These are phyloP conservation scores for Cajanus cajan DNA, from an alignment of 306 rosid genomes.

Conservation along the genomic window DNA sequence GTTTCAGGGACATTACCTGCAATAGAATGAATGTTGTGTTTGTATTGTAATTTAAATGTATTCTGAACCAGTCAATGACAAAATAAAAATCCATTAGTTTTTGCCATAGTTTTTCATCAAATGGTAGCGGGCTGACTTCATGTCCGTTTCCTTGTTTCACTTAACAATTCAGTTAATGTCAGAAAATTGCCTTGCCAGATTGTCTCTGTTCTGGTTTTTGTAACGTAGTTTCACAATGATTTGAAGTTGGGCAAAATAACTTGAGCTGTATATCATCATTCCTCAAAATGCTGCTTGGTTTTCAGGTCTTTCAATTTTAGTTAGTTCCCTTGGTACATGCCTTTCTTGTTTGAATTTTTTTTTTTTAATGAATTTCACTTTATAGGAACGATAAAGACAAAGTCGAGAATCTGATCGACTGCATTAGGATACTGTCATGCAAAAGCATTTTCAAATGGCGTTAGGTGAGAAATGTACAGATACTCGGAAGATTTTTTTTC, in stretches of 20 bases:
- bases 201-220: conserved; percentile 21
- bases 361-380: neutral
- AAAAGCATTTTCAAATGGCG: neutral
- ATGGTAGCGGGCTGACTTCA: conserved; percentile 12
- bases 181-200: neutral
- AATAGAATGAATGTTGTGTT: conserved; percentile 49
- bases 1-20: conserved; percentile 33
- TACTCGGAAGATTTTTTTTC: neutral
- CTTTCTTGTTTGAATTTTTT: neutral
- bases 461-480: neutral
- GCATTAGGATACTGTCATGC: neutral
- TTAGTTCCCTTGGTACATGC: neutral
- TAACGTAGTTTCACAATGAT: neutral
- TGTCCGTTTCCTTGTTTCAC: conserved; percentile 17
- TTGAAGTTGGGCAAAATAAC: neutral
- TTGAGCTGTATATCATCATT: conserved; percentile 8
- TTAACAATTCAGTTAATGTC: neutral
- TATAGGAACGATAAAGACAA: neutral
- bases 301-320: neutral
- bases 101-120: conserved; percentile 27
- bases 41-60: conserved; percentile 61
- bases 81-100: conserved; percentile 43
- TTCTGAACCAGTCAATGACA: conserved; percentile 42
- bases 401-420: neutral
- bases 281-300: neutral